Evolutionary conservation across 257 asterid species (phyloP), one percentile per base, ranked within the genome.

Genomic region (Jacaranda mimosifolia): DNA sequence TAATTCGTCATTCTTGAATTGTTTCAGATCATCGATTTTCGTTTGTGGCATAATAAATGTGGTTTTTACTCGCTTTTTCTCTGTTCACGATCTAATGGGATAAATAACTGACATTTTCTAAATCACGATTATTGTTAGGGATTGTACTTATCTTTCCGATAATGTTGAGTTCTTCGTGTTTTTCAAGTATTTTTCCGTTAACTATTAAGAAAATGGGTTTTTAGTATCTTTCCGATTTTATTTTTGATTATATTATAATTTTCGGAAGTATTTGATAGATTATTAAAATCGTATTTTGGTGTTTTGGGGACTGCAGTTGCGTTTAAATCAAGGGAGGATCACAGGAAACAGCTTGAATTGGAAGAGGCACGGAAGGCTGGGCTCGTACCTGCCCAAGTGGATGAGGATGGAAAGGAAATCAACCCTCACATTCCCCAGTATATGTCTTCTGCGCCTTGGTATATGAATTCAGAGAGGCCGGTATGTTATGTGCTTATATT

Each of bases 361-460:
- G 99, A 96, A 77, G 99, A 91, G 83, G 99, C 97, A 4, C 92
- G 99, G 14, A 96, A 93, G 81, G 99, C 98, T 35, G 99, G 98
- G 80, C 97, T 96, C 55, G 98, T 98, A 4, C 99, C 98, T 4
- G 99, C 98, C 3, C 98, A 95, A 84, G 78, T 93, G 17, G 99
- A 95, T 77, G 99, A 95, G 72, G 96, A 95, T 91, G 99, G 99
- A 76, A 93, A 95, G 71, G 98, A 95, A 84, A 95, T 95, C 79
- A 95, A 95, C 32, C 99, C 99, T 77, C 98, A 95, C 83, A 95
- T 95, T 84, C 99, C 99, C 8, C 99, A 90, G 92, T 95, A 91
- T 82, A 90, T 93, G 97, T 91, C 98, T 6, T 89, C 97, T 35
- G 97, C 98, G 2, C 99, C 97, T 72, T 91, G 98, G 99, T 95